phyloP scores from a whole-genome alignment of 2,329 filamentous ascomycete species.

The Neopestalotiopsis sp. region DNA sequence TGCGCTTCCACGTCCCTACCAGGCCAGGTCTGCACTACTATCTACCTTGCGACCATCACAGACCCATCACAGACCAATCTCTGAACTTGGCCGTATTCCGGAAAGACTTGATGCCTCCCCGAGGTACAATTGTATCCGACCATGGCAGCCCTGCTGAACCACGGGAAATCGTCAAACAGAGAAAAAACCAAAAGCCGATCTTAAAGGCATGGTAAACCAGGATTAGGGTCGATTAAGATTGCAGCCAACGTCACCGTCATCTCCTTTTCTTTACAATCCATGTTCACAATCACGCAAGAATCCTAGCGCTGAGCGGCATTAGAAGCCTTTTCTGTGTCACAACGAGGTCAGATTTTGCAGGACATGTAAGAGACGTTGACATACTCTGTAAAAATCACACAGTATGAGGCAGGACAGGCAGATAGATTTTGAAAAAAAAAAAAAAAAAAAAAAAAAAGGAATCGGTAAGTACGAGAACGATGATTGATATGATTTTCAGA shows the following conservation, averaged over 20 bases:
- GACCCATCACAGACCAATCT: conserved; percentile 21
- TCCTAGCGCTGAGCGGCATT: not conserved
- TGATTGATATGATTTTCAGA: too few relatives aligned
- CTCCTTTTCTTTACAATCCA: conserved; percentile 11
- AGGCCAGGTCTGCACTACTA: not conserved
- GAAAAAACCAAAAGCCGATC: not conserved
- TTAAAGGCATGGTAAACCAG: conserved; percentile 11
- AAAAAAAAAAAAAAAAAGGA: too few relatives aligned
- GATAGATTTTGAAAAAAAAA: too few relatives aligned
- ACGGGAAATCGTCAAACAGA: not conserved
- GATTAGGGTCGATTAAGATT: conserved; percentile 17
- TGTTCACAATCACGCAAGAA: conserved; percentile 16
- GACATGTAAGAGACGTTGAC: not conserved
- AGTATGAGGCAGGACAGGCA: too few relatives aligned
- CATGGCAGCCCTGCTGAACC: not conserved
- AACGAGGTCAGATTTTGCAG: not conserved
- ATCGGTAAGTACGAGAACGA: too few relatives aligned
- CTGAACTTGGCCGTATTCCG: conserved; percentile 19
- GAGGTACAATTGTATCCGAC: not conserved
- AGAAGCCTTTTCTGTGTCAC: not conserved
- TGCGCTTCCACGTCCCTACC: not conserved
- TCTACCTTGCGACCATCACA: not conserved
- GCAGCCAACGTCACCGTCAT: conserved; percentile 17
- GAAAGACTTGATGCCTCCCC: not conserved
- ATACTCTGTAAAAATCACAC: not conserved